These are phyloP conservation scores for Xylariaceae sp. DNA, from an alignment of 2,329 filamentous ascomycete species.

Conservation along the genomic window DNA sequence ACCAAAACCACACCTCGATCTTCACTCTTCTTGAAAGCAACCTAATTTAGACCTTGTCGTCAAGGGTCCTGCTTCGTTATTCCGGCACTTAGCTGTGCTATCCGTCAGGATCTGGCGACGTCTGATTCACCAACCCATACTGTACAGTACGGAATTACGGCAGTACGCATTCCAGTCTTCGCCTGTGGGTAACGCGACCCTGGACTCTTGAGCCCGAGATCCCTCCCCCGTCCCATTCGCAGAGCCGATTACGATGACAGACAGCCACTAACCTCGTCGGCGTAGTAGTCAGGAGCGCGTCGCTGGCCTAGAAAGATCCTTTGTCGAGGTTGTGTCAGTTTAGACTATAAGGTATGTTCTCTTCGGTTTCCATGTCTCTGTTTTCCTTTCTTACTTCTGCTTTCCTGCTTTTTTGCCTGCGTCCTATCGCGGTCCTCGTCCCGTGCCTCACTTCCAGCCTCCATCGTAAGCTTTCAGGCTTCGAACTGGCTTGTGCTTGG, in stretches of 20 bases:
- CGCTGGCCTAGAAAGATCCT: neutral
- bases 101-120: neutral
- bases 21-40: neutral
- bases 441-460: neutral
- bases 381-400: slow-evolving; percentile 8
- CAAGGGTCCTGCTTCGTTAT: neutral
- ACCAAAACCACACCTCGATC: neutral
- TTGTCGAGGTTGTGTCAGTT: neutral
- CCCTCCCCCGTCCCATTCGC: neutral
- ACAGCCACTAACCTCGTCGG: neutral
- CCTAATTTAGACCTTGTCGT: neutral
- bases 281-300: neutral
- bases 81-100: neutral
- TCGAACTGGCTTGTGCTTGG: neutral
- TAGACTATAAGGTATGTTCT: slow-evolving; percentile 8
- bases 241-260: neutral
- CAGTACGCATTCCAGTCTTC: neutral
- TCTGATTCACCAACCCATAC: neutral
- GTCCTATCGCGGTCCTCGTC: neutral
- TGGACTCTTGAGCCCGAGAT: neutral
- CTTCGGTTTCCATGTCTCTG: neutral
- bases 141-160: neutral
- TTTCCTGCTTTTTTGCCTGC: neutral
- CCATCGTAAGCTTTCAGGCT: neutral
- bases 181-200: neutral